Base-by-base conservation (phyloP, 2,329 filamentous ascomycete species). In the Rutstroemia sp. region DNA sequence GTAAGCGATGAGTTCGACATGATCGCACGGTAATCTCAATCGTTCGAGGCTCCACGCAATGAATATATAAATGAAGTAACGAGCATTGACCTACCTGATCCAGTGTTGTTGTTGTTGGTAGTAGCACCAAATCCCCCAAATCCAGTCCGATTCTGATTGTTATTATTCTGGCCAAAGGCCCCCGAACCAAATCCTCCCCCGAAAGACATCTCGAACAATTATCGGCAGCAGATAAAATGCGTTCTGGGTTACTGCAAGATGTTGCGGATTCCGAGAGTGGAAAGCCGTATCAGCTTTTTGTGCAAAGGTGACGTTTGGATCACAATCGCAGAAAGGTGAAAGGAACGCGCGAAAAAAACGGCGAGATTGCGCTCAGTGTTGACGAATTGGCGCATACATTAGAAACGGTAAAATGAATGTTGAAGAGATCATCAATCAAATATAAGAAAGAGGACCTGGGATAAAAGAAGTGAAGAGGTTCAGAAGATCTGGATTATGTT, bases 151-250 rank as follows among this genome's bases (percentile, higher is more conserved):
- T 74, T 71, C 65, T 73, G 61, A 52, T 67, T 66, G 50, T 72
- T 73, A 68, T 79, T 82, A 61, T 77, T 78, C 67, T 78, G 77
- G 72, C 81, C 81, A 72, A 86, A 86, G 75, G 81, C 79, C 65
- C 75, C 73, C 68, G 77, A 76, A 44, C 52, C 52, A 55, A 55
- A 55, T 50, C 25, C 54, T 61, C 77, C 75, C 23, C 62, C 64
- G 27, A 57, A 59, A n/a, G 67, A 69, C 68, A 70, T 71, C 27
- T 53, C 63, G 59, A 61, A 51, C 53, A 25, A 19, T 52, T 58
- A 53, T 60, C 41, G 48, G 47, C 39, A 46, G 52, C 21, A 49
- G 52, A 51, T 38, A 52, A 47, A 49, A 49, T 18, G 34, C 34
- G 21, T 53, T 53, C 39, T 37, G 37, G 25, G 21, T 50, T 42